Base-by-base conservation (phyloP, 2,329 filamentous ascomycete species). In the Pseudogymnoascus sp. region DNA sequence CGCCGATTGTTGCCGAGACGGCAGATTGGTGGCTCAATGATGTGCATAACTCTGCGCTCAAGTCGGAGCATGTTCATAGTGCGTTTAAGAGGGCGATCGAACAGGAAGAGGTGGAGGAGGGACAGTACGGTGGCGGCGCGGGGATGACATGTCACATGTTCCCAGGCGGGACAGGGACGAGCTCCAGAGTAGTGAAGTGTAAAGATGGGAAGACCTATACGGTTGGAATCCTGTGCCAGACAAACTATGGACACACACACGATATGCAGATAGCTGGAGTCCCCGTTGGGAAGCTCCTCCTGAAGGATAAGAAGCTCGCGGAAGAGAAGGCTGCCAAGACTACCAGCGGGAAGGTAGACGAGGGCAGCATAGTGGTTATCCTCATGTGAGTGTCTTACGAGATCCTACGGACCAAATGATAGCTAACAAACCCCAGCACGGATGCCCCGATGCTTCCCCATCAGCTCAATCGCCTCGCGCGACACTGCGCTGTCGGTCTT, bases 81-180 rank as follows among this genome's bases (percentile, higher is more conserved):
- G 81, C 82, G 0, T 81, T 88, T 59, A 74, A 78, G 33, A 74
- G 70, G 6, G 83, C 81, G 0, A 75, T 73, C 2, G 73, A 75
- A 7, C 81, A 77, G 1, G 71, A 75, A 0, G 66, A 67, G 8
- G 83, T 88, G 0, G 71, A 73, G 1, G 85, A 89, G 71, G 86
- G 86, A 0, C 84, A 82, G 65, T 79, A 79, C 1, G 86, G 86
- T 2, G 86, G 86, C 15, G 86, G 86, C n/a, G 85, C 84, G 0
- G 85, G 84, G 12, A 87, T 88, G 83, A 77, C 83, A 37, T 86
- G 82, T 67, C 83, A 87, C 67, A 79, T 79, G 64, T 86, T 83
- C 74, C 87, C 88, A 69, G 86, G 84, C 36, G 85, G 86, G 0
- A 89, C 85, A 0, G 85, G 85, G 1, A 84, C 80, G 0, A 80